Base-by-base conservation (phyloP, 2,329 filamentous ascomycete genomes). In the Tolypocladium tropicale region DNA sequence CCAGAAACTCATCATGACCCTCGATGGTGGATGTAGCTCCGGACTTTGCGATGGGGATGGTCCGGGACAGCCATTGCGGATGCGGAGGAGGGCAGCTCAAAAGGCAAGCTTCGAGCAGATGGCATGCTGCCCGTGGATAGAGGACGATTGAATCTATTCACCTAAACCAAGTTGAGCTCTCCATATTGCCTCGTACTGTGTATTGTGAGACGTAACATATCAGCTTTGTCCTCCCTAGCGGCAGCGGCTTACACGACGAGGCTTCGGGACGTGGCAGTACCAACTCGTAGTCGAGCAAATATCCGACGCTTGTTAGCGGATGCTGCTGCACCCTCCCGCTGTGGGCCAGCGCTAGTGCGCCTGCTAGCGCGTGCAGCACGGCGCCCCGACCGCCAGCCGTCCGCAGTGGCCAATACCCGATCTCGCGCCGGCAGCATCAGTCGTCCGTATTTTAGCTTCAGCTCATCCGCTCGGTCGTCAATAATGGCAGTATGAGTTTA, bases 131-230 rank as follows among this genome's bases (percentile, higher is more conserved):
- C 37, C 23, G 41, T 62, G 57, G 65, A 69, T 79, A 79, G 78
- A 78, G 56, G 76, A 74, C 76, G 65, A 63, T 78, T 76, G 78
- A 80, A 79, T 78, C 76, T 78, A 78, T 73, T 14, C 50, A 37
- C 50, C 12, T 32, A 28, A 37, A 52, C 0, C 12, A 6, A 7
- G 46, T 11, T n/a, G 25, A 46, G 43, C 18, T n/a, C 28, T 18
- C 25, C 28, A n/a, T 32, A 12, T n/a, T 0, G 9, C 7, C 46
- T 10, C 25, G 18, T 49, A 18, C n/a, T 32, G 25, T 14, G 46
- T 32, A 18, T n/a, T 32, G 25, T 14, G 46, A n/a, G 46, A 32
- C 28, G 28, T n/a, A 25, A 25, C 43, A 10, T 25, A 18, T 14
- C 25, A 46, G 6, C n/a, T 2, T 43, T 6, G 39, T 43, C 4